Evolutionary conservation across 2,329 filamentous ascomycete genomes (phyloP), one percentile per base, ranked within the genome.

Genomic region (Daldinia eschscholtzii): DNA sequence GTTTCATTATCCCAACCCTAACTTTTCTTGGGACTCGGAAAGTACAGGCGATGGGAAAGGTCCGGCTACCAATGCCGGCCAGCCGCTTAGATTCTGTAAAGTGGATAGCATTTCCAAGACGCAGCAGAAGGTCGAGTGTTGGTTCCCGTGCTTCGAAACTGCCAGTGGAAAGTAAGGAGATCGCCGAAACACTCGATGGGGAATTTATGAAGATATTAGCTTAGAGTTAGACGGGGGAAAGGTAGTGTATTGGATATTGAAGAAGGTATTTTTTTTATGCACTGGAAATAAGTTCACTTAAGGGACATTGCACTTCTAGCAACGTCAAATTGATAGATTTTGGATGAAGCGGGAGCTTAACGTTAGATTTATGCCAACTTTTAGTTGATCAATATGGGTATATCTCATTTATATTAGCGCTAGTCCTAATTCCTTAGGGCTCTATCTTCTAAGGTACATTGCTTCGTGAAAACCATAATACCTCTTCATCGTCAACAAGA

Each of bases 401-500:
- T 52, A 33, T 52, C 46, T 52, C 46, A 18, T 52, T 7, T 33
- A 30, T 33, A 52, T 52, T 33, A 52, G 15, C 15, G 18, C 2
- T 20, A 33, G 4, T 9, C 26, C 26, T 52, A 7, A 26, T 33
- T 33, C 28, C 46, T 33, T 28, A 15, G 7, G 15, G 46, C 3
- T 52, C 15, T 52, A 52, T 30, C 46, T 52, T 52, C 26, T 52
- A 52, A 18, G 46, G 23, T 33, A n/a, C 26, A 15, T 52, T 6
- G n/a, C 46, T 52, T 52, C 46, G 28, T 33, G 15, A 52, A 30
- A 3, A 10, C n/a, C 26, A 9, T 52, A 52, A n/a, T 4, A 12
- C 26, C 15, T 10, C 33, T n/a, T n/a, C 26, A 52, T n/a, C 26
- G 15, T n/a, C 26, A 18, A 9, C 15, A 50, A 50, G 46, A 26